Percentiles rank a stretch among this genome's conserved stretches.
These are phyloP conservation scores for Jaminaea rosea DNA, from an alignment of 1,284 basidiomycete genomes.

Conservation along the genomic window DNA sequence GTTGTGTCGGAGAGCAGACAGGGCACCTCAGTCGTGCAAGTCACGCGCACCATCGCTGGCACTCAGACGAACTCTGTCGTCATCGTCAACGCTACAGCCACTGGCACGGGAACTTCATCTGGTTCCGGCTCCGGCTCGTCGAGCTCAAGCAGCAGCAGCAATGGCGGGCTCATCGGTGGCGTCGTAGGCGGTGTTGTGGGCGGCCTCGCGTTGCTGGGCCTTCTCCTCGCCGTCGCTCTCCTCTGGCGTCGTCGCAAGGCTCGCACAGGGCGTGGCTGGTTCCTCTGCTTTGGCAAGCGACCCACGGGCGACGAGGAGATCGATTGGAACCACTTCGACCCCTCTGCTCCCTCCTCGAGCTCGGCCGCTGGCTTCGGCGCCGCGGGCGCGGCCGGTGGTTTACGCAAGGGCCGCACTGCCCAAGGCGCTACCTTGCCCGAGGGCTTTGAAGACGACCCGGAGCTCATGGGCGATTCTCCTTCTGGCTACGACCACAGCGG, in stretches of 20 bases:
- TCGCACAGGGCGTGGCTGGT: constrained; percentile 29
- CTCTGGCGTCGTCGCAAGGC: constrained; percentile 18
- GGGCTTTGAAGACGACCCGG: constrained; percentile 21
- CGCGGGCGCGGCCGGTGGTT: constrained; percentile 13
- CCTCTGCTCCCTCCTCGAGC: constrained; percentile 31
- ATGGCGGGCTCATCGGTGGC: constrained; percentile 32
- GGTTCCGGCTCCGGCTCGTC: neutral
- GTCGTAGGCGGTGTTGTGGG: constrained; percentile 37
- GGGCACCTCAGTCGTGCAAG: too few species aligned
- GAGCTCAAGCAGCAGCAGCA: constrained; percentile 12
- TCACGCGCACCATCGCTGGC: too few species aligned
- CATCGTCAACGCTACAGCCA: neutral
- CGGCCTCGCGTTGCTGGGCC: constrained; percentile 20
- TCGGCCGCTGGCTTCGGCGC: constrained; percentile 14
- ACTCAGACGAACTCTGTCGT: neutral
- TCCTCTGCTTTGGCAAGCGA: constrained; percentile 30
- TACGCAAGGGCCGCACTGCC: constrained; percentile 10
- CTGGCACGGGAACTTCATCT: neutral
- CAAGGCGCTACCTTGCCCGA: constrained; percentile 19
- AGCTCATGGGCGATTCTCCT: constrained; percentile 13
- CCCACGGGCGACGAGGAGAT: constrained; percentile 15
- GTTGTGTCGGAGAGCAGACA: too few species aligned
- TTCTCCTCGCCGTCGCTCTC: constrained; percentile 13
- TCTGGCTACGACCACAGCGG: constrained; percentile 11
- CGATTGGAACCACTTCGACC: constrained; percentile 12